Base-by-base conservation (phyloP, 192 early-diverging fungal genomes). In the Podila epicladia region DNA sequence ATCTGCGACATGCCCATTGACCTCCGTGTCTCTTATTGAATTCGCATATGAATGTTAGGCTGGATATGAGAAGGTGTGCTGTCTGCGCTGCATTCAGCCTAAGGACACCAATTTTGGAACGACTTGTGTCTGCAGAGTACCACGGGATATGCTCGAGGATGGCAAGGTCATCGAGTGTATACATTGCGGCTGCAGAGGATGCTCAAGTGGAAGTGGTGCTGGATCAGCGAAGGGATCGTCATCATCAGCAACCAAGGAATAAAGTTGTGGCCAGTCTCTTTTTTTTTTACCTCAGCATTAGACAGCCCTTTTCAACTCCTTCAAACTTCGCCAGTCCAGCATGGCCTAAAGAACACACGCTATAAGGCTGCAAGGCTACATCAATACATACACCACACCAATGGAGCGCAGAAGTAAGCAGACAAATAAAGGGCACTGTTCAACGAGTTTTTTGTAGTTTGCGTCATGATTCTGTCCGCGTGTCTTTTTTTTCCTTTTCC, bases 41-140 rank as follows among this genome's bases (percentile, higher is more conserved):
- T 45, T 45, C 8, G 41, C 41, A 15, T 15, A 45, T 15, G 41
- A 45, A 11, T 45, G 8, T 15, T 84, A 94, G 92, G 88, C 91
- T 60, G 97, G 97, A 35, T 99, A 95, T 82, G 98, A 99, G 80
- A 96, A 97, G 74, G 88, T 99, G 41, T 99, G 98, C 75, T 99
- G 98, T 74, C 73, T 99, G 71, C 89, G 95, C 64, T 99, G 98
- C 79, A 97, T 99, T 69, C 98, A 99, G 71, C 92, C 97, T 58
- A 92, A 91, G 69, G 98, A 99, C 72, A 99, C 97, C 17, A 98
- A 97, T 82, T 98, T 94, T 87, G 96, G 97, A 31, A 99, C 98
- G 0, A 95, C 94, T 3, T 99, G 98, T 82, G 92, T 98, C 7
- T 99, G 98, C 87, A 92, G 98, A 50, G 97, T 99, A 55, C 97